Evolutionary conservation across 805 yeast genomes (phyloP).

Genomic region (Metschnikowia colocasiae): DNA sequence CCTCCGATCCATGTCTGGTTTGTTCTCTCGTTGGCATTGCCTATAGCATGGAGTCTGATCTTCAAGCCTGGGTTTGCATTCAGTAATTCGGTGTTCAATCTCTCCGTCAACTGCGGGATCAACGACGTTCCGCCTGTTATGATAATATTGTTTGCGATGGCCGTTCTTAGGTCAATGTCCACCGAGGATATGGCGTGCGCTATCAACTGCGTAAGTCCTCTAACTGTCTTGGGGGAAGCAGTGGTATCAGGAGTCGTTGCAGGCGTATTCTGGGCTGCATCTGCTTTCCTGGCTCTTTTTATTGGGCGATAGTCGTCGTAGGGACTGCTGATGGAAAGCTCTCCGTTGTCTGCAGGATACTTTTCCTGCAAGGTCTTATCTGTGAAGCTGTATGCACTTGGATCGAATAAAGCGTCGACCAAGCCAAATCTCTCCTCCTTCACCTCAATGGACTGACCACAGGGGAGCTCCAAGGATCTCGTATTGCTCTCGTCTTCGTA

Average conservation of each 20-base stretch:
- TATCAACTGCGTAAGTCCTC: conserved; percentile 60
- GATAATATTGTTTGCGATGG: conserved; percentile 83
- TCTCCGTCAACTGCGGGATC: conserved; percentile 75
- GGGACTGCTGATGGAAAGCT: conserved; percentile 42
- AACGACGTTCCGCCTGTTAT: conserved; percentile 82
- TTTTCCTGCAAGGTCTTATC: conserved; percentile 20
- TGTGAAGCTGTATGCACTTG: conserved; percentile 41
- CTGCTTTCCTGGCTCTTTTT: conserved; percentile 52
- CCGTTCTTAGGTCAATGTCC: conserved; percentile 81
- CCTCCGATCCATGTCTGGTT: conserved; percentile 92
- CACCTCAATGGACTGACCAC: conserved; percentile 64
- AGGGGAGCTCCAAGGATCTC: conserved; percentile 68
- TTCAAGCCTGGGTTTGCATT: conserved; percentile 77
- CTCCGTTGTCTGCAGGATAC: conserved; percentile 50
- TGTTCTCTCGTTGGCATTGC: conserved; percentile 71
- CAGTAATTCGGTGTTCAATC: conserved; percentile 68
- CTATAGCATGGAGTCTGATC: conserved; percentile 77
- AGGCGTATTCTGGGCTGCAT: conserved; percentile 32
- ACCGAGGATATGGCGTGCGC: conserved; percentile 52
- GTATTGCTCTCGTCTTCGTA: conserved; percentile 28
- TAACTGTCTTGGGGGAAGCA: conserved; percentile 18
- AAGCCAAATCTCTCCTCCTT: conserved; percentile 57
- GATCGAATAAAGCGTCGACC: conserved; percentile 73
- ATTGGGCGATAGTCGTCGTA: conserved; percentile 68
- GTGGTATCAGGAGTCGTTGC: conserved; percentile 18